Base-by-base conservation (phyloP, 202 grass and related monocot species). In the Cymbopogon flexuosus region DNA sequence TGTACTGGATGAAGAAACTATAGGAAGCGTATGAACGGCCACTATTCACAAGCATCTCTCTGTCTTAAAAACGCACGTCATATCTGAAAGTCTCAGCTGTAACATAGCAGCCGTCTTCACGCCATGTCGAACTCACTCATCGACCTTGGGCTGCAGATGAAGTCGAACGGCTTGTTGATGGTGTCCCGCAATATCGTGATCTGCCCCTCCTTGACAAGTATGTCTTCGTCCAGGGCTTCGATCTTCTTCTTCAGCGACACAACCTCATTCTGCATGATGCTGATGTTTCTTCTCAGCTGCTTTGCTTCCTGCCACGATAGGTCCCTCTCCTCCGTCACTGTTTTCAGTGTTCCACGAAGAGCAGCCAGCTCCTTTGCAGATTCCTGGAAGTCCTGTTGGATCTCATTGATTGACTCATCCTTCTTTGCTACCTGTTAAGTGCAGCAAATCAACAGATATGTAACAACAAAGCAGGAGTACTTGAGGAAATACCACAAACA, bases 201-300 rank as follows among this genome's bases (percentile, higher is more conserved):
- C 81, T 95, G 87, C 9, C 89, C 92, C 29, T 96, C 93, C 77
- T 96, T 90, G 10, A 92, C 23, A 31, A 90, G 85, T 71, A 96
- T 81, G 45, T 88, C 87, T 47, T 92, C 89, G 2, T 96, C 87
- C 5, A 92, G 84, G 39, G 63, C 78, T 62, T 96, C 93, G 10
- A 92, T 86, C 76, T 83, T 92, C 80, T 90, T 90, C 80, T 83
- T 90, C 5, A 90, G 49, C 8, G 72, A 79, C 24, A 46, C 76
- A 18, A 80, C 52, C 62, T 92, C 93, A 2, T 76, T 85, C 60
- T 90, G 81, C 79, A 96, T 82, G 49, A 75, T 21, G 27, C 37
- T 36, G 34, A 84, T 76, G 18, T 59, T 79, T 43, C 83, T 88
- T 45, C 79, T 85, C 64, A 90, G 75, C 29, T 90, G 84, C 62